A percentile compares a stretch with the other conserved stretches of the same genome.
These are phyloP conservation scores for Wallacemonas sp. DNA, from an alignment of 208 protist genomes.

Conservation along the genomic window DNA sequence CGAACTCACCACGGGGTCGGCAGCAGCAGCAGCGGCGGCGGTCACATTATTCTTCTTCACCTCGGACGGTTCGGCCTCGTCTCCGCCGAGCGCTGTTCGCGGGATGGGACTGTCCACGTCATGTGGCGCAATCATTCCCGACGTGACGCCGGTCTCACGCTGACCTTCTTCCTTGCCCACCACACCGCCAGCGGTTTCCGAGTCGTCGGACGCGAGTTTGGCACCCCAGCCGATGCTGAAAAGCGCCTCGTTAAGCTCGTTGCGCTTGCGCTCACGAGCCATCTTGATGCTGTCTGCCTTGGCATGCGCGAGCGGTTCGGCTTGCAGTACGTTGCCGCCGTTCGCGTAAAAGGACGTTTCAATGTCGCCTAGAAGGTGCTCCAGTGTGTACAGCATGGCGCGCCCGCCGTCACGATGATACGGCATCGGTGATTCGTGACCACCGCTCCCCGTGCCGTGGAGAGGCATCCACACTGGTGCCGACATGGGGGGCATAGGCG, in stretches of 20 bases:
- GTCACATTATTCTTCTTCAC: too few species aligned
- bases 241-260: slow-evolving; percentile 9
- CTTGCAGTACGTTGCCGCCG: slow-evolving; percentile 30
- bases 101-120: slow-evolving; percentile 7
- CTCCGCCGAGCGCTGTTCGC: too few species aligned
- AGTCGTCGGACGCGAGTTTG: not conserved
- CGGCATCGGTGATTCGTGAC: not conserved
- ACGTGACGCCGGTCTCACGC: too few species aligned
- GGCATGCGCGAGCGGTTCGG: slow-evolving; percentile 15
- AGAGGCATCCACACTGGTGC: not conserved
- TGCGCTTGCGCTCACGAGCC: slow-evolving; percentile 9
- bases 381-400: slow-evolving; percentile 16
- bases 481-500: too few species aligned
- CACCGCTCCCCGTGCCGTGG: not conserved
- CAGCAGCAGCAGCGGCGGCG: too few species aligned
- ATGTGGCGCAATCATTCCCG: not conserved
- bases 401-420: too few species aligned
- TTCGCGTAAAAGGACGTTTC: slow-evolving; percentile 44
- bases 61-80: too few species aligned
- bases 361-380: slow-evolving; percentile 50
- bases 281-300: slow-evolving; percentile 19
- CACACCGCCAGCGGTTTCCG: not conserved
- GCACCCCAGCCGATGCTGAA: slow-evolving; percentile 3
- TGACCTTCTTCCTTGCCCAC: not conserved
- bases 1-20: not conserved